Evolutionary conservation across 2,329 filamentous ascomycete genomes (phyloP).

Genomic region (Trichoderma guizhouense): DNA sequence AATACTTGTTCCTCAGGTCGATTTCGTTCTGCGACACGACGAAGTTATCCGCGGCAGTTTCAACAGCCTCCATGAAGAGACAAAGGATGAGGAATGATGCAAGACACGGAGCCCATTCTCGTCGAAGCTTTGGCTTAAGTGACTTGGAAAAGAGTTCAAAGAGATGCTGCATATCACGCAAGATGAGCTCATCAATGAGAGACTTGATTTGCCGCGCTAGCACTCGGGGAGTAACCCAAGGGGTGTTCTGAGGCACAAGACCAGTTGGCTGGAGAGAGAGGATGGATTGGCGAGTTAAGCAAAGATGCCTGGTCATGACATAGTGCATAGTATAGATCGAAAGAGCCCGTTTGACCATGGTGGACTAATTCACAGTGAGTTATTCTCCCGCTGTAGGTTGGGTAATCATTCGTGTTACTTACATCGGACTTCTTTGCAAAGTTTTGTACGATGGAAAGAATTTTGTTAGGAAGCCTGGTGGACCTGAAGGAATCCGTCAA

Average conservation of each 20-base stretch:
- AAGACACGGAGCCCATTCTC: conserved; percentile 55
- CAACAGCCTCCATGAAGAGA: conserved; percentile 57
- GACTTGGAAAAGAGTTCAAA: conserved; percentile 52
- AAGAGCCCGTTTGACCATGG: conserved; percentile 52
- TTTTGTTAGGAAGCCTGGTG: conserved; percentile 44
- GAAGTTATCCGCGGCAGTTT: conserved; percentile 51
- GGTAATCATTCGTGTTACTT: conserved; percentile 21
- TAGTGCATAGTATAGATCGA: conserved; percentile 57
- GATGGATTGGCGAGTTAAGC: conserved; percentile 45
- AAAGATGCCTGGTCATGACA: conserved; percentile 53
- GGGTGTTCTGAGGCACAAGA: conserved; percentile 42
- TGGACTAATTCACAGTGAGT: conserved; percentile 31
- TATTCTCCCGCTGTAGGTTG: neutral
- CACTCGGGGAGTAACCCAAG: conserved; percentile 50
- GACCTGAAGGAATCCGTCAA: conserved; percentile 46
- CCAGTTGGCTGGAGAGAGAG: conserved; percentile 39
- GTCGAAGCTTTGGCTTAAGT: conserved; percentile 52
- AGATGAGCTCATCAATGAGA: conserved; percentile 53
- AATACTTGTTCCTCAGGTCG: conserved; percentile 37
- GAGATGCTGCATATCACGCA: conserved; percentile 48
- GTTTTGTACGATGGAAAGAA: conserved; percentile 47
- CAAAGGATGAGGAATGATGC: conserved; percentile 56
- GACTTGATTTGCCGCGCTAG: conserved; percentile 56
- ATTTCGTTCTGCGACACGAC: conserved; percentile 51
- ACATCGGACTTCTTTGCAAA: conserved; percentile 47